Conservation (phyloP, 495 filamentous ascomycete species). For the Immersiella caudata region DNA sequence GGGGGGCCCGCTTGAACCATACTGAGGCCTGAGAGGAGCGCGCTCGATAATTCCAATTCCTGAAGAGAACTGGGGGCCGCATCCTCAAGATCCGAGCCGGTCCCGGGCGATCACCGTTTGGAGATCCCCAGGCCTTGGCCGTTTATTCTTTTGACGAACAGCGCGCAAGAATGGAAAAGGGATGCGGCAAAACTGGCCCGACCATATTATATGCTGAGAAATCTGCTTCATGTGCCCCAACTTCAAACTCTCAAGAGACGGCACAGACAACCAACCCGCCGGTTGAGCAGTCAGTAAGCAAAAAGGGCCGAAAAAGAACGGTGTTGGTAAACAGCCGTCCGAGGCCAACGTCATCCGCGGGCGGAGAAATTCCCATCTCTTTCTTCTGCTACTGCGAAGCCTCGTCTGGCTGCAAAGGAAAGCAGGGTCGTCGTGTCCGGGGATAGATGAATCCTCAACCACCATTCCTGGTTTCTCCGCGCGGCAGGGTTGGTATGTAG, state of each 20-base stretch:
- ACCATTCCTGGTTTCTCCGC: not conserved
- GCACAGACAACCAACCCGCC: not conserved
- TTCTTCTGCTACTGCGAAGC: not conserved
- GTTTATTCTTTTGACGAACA: not conserved
- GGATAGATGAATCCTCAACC: not conserved
- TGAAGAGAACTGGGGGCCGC: not conserved
- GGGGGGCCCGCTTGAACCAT: no score
- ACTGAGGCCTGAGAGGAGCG: no score
- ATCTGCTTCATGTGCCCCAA: not conserved
- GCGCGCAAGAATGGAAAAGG: not conserved
- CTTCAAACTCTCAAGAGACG: slow-evolving; percentile 2
- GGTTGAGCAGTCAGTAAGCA: not conserved
- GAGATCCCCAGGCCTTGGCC: slow-evolving; percentile 1
- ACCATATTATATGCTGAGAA: not conserved
- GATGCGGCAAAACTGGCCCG: not conserved
- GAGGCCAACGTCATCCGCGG: not conserved
- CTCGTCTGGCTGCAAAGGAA: not conserved
- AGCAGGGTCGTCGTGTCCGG: not conserved
- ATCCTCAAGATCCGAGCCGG: slow-evolving; percentile 13
- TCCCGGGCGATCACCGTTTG: slow-evolving; percentile 14
- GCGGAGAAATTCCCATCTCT: not conserved
- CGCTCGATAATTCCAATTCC: not conserved
- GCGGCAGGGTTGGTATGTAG: not conserved
- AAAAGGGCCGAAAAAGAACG: slow-evolving; percentile 18
- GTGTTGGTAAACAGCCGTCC: not conserved